Evolutionary conservation across 2,329 filamentous ascomycete genomes (phyloP).

Genomic region (Ophiobolus disseminans): DNA sequence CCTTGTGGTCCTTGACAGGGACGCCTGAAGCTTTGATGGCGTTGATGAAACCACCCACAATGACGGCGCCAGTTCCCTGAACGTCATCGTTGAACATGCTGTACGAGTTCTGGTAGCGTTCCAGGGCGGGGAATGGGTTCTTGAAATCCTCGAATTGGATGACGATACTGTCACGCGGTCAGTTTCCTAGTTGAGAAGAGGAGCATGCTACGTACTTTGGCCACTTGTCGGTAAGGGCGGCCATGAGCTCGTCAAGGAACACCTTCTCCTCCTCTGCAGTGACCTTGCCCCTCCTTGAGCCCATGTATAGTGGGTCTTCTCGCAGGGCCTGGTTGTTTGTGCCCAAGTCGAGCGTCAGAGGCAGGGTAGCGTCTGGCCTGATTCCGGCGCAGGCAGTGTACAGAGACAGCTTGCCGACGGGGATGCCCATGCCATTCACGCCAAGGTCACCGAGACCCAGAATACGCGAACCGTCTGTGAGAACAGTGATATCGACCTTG

Average conservation of each 20-base stretch:
- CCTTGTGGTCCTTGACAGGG: conserved; percentile 85
- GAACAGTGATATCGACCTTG: conserved; percentile 92
- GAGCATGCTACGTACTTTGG: conserved; percentile 60
- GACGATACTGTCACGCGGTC: conserved; percentile 61
- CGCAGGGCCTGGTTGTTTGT: conserved; percentile 68
- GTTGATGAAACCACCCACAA: conserved; percentile 80
- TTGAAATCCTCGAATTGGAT: conserved; percentile 99
- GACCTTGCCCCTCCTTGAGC: conserved; percentile 83
- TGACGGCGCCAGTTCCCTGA: conserved; percentile 94
- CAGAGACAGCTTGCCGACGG: conserved; percentile 92
- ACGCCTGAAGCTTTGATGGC: conserved; percentile 84
- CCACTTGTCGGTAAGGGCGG: conserved; percentile 79
- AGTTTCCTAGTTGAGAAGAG: conserved; percentile 28
- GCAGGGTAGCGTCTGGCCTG: conserved; percentile 73
- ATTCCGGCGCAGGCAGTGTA: conserved; percentile 97
- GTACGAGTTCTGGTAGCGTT: conserved; percentile 86
- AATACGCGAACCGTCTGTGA: conserved; percentile 94
- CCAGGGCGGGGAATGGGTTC: conserved; percentile 92
- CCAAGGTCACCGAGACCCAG: conserved; percentile 93
- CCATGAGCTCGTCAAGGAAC: conserved; percentile 98
- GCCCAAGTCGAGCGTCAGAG: conserved; percentile 68
- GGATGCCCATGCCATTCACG: conserved; percentile 97
- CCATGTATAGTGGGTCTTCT: conserved; percentile 90
- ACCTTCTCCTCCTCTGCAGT: conserved; percentile 79
- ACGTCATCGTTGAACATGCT: conserved; percentile 99